These are phyloP conservation scores for Fistulina hepatica DNA, from an alignment of 1,284 basidiomycete genomes.

Conservation along the genomic window DNA sequence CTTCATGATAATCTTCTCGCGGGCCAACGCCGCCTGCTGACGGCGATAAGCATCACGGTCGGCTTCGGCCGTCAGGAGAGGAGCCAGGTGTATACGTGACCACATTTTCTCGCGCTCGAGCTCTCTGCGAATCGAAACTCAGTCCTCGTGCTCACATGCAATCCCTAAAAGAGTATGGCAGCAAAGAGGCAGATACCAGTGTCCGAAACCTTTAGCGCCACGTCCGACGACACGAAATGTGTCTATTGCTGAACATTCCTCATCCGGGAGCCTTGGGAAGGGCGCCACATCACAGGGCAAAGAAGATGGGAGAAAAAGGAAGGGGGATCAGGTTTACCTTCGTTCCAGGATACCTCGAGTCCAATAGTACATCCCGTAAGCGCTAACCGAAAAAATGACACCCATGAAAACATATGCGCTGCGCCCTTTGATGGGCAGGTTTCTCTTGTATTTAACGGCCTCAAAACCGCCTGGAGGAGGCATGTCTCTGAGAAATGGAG, in stretches of 20 bases:
- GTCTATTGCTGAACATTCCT: too few relatives aligned
- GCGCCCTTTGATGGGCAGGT: constrained; percentile 88
- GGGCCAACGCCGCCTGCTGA: constrained; percentile 63
- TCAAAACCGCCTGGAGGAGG: constrained; percentile 92
- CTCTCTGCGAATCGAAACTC: constrained; percentile 59
- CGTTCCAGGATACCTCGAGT: constrained; percentile 88
- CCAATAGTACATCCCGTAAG: constrained; percentile 87
- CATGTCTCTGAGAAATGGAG: constrained; percentile 65
- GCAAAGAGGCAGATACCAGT: too few relatives aligned
- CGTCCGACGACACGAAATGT: too few relatives aligned
- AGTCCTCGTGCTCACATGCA: too few relatives aligned
- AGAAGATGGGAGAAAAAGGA: background rate
- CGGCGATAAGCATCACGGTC: constrained; percentile 88
- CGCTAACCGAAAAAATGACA: constrained; percentile 76
- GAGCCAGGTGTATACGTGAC: constrained; percentile 94
- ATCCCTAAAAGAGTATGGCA: too few relatives aligned
- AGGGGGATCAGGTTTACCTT: constrained; percentile 47
- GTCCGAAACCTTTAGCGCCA: too few relatives aligned
- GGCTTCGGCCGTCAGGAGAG: constrained; percentile 83
- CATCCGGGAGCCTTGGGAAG: too few relatives aligned
- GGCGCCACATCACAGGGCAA: too few relatives aligned
- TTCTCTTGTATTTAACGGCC: constrained; percentile 90
- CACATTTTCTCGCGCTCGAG: constrained; percentile 88
- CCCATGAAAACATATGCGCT: constrained; percentile 82
- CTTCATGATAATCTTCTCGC: constrained; percentile 94